Evolutionary conservation across 2,329 filamentous ascomycete genomes (phyloP), one percentile per base, ranked within the genome.

Genomic region (Fusarium armeniacum): DNA sequence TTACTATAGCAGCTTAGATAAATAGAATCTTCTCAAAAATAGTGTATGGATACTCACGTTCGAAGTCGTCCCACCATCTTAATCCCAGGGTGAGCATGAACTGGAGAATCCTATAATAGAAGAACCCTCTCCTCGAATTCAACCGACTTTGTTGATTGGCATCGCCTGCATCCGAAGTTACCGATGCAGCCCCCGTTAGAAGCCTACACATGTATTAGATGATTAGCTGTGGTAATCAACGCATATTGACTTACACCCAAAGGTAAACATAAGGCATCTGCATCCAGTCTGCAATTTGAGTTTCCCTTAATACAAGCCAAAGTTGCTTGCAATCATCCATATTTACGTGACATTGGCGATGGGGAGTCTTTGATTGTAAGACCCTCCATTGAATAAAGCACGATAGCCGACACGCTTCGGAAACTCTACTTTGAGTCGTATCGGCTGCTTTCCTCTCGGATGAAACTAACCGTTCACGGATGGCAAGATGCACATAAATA

Each of bases 251-350:
- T 50, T 12, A 50, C 46, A 50, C 46, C 46, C 46, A 38, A 10
- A 50, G 46, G 36, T 50, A 50, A n/a, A 50, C 46, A 33, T 50
- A 50, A 36, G 46, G 46, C 32, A 50, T 50, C 18, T 50, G 46
- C 46, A 50, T 50, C 46, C 46, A 50, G 33, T 50, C 32, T 36
- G 20, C 13, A 36, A 50, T 36, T 38, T 50, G 46, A 9, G 46
- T 50, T 50, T 36, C 46, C 26, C 10, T 50, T 2, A 50, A 36
- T 2, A 50, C 22, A 4, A 10, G 10, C 20, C 32, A 36, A 18
- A 50, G 20, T 26, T 13, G 13, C n/a, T 36, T 26, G n/a, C 32
- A 36, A 20, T 50, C 33, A 26, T 50, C 22, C 11, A 15, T 12
- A 8, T 38, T 50, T 26, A 4, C 46, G 18, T 38, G 9, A 16